phyloP scores from a whole-genome alignment of 2,329 filamentous ascomycete species.

The Bipolaris bicolor region DNA sequence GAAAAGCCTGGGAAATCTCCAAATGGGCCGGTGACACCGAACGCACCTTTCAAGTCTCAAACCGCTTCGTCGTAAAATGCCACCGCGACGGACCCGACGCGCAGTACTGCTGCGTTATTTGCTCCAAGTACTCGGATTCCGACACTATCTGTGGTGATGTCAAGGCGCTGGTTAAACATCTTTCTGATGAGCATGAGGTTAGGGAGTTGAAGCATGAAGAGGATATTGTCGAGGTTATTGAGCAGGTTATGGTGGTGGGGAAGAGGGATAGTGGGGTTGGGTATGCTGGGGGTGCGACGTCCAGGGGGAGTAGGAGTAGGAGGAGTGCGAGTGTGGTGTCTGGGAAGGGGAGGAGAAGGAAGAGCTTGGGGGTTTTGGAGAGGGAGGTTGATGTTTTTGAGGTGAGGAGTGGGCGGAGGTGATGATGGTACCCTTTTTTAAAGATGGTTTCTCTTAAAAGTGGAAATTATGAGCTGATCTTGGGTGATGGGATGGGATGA shows the following conservation, averaged over 20 bases:
- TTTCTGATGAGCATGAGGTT: conserved; percentile 43
- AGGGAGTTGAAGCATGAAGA: conserved; percentile 41
- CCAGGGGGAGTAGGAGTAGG: conserved; percentile 21
- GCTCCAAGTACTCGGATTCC: conserved; percentile 28
- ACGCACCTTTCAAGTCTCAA: conserved; percentile 42
- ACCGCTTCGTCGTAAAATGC: conserved; percentile 48
- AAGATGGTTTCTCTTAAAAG: too few relatives aligned
- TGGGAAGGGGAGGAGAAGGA: conserved; percentile 15
- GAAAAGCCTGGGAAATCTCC: conserved; percentile 45
- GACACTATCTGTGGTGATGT: conserved; percentile 48
- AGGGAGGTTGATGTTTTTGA: conserved; percentile 37
- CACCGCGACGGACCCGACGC: conserved; percentile 41
- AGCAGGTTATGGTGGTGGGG: conserved; percentile 20
- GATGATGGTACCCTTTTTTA: not conserved
- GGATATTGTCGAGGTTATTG: conserved; percentile 41
- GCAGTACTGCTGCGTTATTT: conserved; percentile 45
- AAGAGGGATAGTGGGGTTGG: conserved; percentile 38
- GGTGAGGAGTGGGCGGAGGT: conserved; percentile 10
- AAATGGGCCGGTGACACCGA: conserved; percentile 41
- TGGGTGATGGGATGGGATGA: not conserved
- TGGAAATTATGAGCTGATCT: not conserved
- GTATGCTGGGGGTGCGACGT: conserved; percentile 11
- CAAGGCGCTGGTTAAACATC: conserved; percentile 44
- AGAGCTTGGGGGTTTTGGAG: conserved; percentile 27
- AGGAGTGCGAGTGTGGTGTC: conserved; percentile 38